Evolutionary conservation across 768 basidiomycete species (phyloP).

Genomic region (Lentinula detonsa): DNA sequence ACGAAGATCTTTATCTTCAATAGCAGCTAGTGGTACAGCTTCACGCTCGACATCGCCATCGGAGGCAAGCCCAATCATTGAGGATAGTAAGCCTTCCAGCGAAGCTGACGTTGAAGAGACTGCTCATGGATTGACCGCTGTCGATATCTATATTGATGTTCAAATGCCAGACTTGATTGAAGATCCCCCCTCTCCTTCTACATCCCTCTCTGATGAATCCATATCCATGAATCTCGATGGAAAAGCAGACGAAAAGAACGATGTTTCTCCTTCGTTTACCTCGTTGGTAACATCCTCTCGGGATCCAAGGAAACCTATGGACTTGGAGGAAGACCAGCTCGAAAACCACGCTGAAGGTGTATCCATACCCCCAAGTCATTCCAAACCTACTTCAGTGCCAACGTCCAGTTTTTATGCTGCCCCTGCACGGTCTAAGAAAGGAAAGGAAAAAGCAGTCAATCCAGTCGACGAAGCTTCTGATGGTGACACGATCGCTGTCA

Average conservation of each 20-base stretch:
- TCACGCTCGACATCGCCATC: not conserved
- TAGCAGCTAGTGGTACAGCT: not conserved
- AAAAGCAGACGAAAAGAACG: not conserved
- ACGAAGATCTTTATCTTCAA: not conserved
- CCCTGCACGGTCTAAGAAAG: not conserved
- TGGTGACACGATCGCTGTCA: not conserved
- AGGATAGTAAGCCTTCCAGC: not conserved
- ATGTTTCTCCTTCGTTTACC: not conserved
- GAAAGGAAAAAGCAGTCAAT: slow-evolving; percentile 8
- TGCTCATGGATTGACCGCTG: not conserved
- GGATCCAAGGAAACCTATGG: slow-evolving; percentile 6
- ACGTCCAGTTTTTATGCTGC: not conserved
- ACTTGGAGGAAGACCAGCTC: slow-evolving; percentile 3
- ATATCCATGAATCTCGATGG: not conserved
- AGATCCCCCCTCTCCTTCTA: not conserved
- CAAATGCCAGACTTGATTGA: not conserved
- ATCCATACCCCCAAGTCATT: not conserved
- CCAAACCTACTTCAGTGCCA: not conserved
- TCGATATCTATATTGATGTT: not conserved
- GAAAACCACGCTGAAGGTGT: not conserved
- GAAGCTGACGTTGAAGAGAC: not conserved
- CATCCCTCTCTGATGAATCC: not conserved
- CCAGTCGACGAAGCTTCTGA: not conserved
- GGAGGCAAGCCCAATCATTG: not conserved
- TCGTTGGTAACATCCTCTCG: not conserved